Evolutionary conservation across 1,139 yeast species (phyloP).

Genomic region (Geotrichum macrosporum): DNA sequence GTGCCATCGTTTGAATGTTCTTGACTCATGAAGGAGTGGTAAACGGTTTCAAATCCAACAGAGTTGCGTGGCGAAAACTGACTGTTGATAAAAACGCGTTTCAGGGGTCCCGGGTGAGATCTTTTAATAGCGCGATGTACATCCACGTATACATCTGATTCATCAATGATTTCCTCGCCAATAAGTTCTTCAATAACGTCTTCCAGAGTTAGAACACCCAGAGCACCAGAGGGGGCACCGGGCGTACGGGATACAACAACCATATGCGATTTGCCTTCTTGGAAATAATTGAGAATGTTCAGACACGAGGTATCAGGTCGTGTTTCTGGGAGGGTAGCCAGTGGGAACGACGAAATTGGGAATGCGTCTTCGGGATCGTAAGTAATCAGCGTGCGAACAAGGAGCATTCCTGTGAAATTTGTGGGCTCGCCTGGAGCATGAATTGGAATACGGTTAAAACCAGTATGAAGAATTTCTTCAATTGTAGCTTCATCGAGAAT

Average conservation of each 20-base stretch:
- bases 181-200: conserved; percentile 96
- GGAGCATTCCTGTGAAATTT: conserved; percentile 91
- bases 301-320: conserved; percentile 87
- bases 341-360: conserved; percentile 88
- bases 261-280: conserved; percentile 98
- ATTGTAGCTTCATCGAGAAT: conserved; percentile 80
- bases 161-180: conserved; percentile 97
- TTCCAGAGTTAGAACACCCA: conserved; percentile 89
- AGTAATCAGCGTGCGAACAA: conserved; percentile 86
- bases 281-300: conserved; percentile 90
- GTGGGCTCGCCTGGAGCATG: conserved; percentile 84
- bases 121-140: conserved; percentile 76
- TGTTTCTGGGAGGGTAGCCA: conserved; percentile 95
- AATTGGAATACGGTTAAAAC: conserved; percentile 94
- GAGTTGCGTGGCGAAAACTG: conserved; percentile 25
- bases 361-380: conserved; percentile 95
- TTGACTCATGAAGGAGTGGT: conserved; percentile 23
- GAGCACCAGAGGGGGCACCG: conserved; percentile 81
- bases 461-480: conserved; percentile 87
- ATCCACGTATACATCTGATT: conserved; percentile 91
- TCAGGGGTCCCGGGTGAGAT: conserved; percentile 80
- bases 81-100: conserved; percentile 46
- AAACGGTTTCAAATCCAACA: conserved; percentile 29
- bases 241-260: conserved; percentile 84
- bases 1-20: conserved; percentile 12